These are phyloP conservation scores for Fagopyrum tataricum DNA, from an alignment of 148 eudicot genomes.

Conservation along the genomic window DNA sequence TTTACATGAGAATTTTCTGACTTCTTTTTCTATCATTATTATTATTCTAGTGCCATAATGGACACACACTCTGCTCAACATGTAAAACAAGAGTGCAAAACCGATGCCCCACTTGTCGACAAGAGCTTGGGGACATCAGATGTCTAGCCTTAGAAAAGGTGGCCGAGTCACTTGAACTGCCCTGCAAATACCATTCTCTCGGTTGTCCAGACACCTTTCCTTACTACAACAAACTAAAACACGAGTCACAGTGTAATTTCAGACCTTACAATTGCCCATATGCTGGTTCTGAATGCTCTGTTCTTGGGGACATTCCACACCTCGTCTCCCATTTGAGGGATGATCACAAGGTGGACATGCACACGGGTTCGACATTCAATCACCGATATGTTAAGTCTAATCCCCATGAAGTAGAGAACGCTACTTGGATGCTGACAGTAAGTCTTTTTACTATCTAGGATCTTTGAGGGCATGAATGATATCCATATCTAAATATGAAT, in stretches of 20 bases:
- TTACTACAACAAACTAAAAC: conserved; percentile 43
- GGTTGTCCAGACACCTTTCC: conserved; percentile 48
- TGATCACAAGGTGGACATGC: conserved; percentile 58
- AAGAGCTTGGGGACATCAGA: conserved; percentile 49
- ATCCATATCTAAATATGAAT: too few relatives aligned
- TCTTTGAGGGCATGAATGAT: too few relatives aligned
- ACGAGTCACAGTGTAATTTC: conserved; percentile 41
- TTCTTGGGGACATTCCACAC: conserved; percentile 37
- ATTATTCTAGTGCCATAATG: conserved; percentile 40
- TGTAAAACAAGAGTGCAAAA: conserved; percentile 42
- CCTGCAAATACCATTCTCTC: conserved; percentile 36
- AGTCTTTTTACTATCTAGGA: conserved; percentile 15
- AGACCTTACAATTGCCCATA: conserved; percentile 55
- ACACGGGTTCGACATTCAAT: conserved; percentile 57
- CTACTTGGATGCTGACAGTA: conserved; percentile 70
- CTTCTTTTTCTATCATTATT: background rate
- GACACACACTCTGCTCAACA: conserved; percentile 50
- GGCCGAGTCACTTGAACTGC: conserved; percentile 50
- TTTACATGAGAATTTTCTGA: background rate
- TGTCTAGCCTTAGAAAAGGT: conserved; percentile 53
- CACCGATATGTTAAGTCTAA: conserved; percentile 56
- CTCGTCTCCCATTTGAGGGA: conserved; percentile 49
- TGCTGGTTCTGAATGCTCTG: conserved; percentile 59
- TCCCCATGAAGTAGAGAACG: conserved; percentile 58
- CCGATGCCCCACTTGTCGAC: conserved; percentile 45